Conservation (phyloP, 352 stramenopile species). For the Blastocystis sp. region DNA sequence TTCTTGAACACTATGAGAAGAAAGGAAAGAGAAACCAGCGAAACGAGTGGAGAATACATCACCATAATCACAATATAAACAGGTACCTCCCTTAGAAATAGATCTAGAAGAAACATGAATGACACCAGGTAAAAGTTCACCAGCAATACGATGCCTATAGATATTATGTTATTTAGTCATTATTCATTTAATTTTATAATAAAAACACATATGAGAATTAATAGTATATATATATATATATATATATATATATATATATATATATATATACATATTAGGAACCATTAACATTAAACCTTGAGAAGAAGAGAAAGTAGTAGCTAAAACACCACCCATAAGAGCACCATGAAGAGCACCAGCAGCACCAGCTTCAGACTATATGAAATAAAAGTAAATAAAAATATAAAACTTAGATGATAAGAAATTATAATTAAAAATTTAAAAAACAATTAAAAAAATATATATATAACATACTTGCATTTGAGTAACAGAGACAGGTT, state of each 20-base stretch:
- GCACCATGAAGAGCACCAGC: slow-evolving; percentile 51
- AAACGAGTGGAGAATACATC: slow-evolving; percentile 58
- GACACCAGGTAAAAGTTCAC: slow-evolving; percentile 45
- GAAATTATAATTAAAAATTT: too few relatives aligned
- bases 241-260: slow-evolving; percentile 43
- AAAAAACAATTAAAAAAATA: neutral
- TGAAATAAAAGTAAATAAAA: too few relatives aligned
- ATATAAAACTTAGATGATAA: too few relatives aligned
- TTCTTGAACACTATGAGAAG: slow-evolving; percentile 53
- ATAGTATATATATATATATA: slow-evolving; percentile 46
- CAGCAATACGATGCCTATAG: slow-evolving; percentile 40
- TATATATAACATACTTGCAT: slow-evolving; percentile 44
- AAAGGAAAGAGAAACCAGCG: slow-evolving; percentile 52
- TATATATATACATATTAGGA: slow-evolving; percentile 53
- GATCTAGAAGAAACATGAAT: slow-evolving; percentile 63
- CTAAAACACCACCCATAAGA: slow-evolving; percentile 48
- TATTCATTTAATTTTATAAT: too few relatives aligned
- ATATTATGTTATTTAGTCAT: too few relatives aligned
- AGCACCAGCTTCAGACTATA: slow-evolving; percentile 44
- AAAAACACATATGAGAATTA: slow-evolving; percentile 7
- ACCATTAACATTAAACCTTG: slow-evolving; percentile 57
- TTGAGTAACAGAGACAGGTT: slow-evolving; percentile 48
- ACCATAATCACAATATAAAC: slow-evolving; percentile 59
- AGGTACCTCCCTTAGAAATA: slow-evolving; percentile 47
- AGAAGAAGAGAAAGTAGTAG: slow-evolving; percentile 51